Percentiles rank a stretch among this genome's conserved stretches.
phyloP scores from a whole-genome alignment of 192 early-diverging fungal species.

The Ambispora gerdemannii region DNA sequence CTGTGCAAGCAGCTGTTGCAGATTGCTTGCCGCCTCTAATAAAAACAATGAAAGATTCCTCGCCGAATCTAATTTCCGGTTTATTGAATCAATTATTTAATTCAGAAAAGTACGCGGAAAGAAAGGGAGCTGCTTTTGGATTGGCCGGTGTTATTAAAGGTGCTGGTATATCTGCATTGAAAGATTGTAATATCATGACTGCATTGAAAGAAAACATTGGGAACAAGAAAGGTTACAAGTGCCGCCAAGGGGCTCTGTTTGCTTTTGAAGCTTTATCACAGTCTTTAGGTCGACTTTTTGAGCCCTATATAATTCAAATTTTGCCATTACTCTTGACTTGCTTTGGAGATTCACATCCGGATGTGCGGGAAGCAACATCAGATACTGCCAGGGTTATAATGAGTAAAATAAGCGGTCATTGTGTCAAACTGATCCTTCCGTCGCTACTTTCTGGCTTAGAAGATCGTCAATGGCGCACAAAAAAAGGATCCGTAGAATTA shows the following conservation, averaged over 20 bases:
- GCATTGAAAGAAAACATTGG: constrained; percentile 78
- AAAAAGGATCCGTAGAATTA: constrained; percentile 93
- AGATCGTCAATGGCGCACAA: constrained; percentile 94
- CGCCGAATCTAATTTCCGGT: constrained; percentile 54
- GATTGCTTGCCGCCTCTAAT: constrained; percentile 92
- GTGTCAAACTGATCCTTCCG: constrained; percentile 95
- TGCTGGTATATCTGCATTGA: constrained; percentile 80
- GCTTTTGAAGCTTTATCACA: constrained; percentile 87
- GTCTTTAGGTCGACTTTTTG: constrained; percentile 87
- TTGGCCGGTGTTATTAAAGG: constrained; percentile 93
- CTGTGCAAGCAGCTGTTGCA: constrained; percentile 90
- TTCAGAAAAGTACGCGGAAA: constrained; percentile 75
- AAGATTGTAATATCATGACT: constrained; percentile 78
- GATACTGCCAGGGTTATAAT: constrained; percentile 92
- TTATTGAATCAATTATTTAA: constrained; percentile 70
- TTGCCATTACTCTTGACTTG: constrained; percentile 82
- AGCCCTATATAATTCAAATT: constrained; percentile 95
- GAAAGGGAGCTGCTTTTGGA: constrained; percentile 94
- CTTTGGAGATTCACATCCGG: constrained; percentile 78
- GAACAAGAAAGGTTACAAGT: constrained; percentile 69
- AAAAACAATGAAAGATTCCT: constrained; percentile 65
- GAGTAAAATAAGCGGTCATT: constrained; percentile 90
- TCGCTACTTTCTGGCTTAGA: constrained; percentile 82
- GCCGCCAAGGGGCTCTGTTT: constrained; percentile 90
- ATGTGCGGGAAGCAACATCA: constrained; percentile 87